phyloP scores from a whole-genome alignment of 2,329 filamentous ascomycete species.

The Thielaviopsis euricoi region DNA sequence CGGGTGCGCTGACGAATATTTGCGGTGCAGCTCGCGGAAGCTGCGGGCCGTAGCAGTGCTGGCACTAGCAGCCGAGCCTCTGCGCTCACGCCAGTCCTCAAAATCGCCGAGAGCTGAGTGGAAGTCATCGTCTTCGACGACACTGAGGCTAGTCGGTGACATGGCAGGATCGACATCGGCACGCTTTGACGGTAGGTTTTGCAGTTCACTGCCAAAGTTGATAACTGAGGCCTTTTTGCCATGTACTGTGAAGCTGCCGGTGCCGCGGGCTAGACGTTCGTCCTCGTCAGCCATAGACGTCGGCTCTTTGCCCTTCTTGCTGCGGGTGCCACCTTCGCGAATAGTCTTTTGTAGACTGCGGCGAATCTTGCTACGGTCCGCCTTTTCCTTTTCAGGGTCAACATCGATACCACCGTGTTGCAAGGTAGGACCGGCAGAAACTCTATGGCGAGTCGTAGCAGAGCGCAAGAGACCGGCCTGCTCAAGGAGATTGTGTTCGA shows the following conservation, averaged over 20 bases:
- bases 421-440: conserved; percentile 4
- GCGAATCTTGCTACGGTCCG: conserved; percentile 53
- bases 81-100: conserved; percentile 30
- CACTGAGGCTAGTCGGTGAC: conserved; percentile 20
- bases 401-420: conserved; percentile 10
- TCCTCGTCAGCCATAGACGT: conserved; percentile 26
- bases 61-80: conserved; percentile 45
- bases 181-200: conserved; percentile 53
- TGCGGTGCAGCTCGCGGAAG: conserved; percentile 44
- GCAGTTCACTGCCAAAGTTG: conserved; percentile 86
- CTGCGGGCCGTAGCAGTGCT: conserved; percentile 52
- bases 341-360: conserved; percentile 81
- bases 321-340: conserved; percentile 58
- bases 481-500: conserved; percentile 50
- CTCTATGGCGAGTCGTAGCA: conserved; percentile 7
- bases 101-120: conserved; percentile 32
- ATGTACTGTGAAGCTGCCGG: conserved; percentile 87
- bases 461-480: conserved; percentile 43
- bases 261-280: conserved; percentile 59
- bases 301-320: conserved; percentile 56
- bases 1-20: conserved; percentile 37
- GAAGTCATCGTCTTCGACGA: conserved; percentile 31
- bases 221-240: conserved; percentile 97
- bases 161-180: conserved; percentile 22
- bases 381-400: conserved; percentile 24